Evolutionary conservation across 441 rosid species (phyloP).

Genomic region (Erodium texanum): DNA sequence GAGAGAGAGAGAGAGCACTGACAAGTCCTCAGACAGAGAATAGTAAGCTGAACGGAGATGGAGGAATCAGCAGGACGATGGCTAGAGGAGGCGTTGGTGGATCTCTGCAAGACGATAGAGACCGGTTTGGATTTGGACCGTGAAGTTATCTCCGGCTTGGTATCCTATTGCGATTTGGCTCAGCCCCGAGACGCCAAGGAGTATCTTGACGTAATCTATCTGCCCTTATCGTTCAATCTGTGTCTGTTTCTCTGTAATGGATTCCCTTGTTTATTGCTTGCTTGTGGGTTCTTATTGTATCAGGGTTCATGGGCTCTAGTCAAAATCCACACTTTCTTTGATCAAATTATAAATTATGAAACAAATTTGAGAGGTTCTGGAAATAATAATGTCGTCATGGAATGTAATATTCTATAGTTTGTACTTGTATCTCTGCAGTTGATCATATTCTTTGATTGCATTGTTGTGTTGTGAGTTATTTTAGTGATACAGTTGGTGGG

Average conservation of each 20-base stretch:
- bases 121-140: slow-evolving; percentile 70
- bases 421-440: too few species aligned
- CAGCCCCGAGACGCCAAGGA: slow-evolving; percentile 87
- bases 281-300: background rate
- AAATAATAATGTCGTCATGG: too few species aligned
- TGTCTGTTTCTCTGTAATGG: background rate
- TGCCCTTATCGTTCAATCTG: background rate
- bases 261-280: background rate
- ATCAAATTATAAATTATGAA: too few species aligned
- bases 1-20: too few species aligned
- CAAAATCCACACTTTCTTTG: too few species aligned
- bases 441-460: background rate
- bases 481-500: background rate
- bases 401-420: too few species aligned
- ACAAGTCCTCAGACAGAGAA: too few species aligned
- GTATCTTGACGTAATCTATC: slow-evolving; percentile 64
- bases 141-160: slow-evolving; percentile 73
- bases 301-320: too few species aligned
- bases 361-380: too few species aligned
- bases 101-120: slow-evolving; percentile 49
- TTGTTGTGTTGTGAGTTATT: background rate
- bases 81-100: slow-evolving; percentile 66
- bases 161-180: slow-evolving; percentile 86
- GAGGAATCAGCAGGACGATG: slow-evolving; percentile 53
- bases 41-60: slow-evolving; percentile 25